phyloP scores from a whole-genome alignment of 805 yeast genomes.

The Pichia occidentalis region DNA sequence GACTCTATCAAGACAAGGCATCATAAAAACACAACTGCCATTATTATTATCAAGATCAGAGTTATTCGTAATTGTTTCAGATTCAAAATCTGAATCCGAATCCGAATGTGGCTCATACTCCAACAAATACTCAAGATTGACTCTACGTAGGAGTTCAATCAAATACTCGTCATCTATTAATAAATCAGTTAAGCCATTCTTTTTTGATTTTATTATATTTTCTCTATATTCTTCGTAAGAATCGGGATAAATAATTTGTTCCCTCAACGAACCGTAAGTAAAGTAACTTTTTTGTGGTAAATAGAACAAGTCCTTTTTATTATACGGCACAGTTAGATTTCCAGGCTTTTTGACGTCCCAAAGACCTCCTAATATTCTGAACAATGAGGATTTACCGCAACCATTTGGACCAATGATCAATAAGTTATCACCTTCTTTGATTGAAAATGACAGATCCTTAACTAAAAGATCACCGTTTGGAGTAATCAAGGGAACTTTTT shows the following conservation, averaged over 20 bases:
- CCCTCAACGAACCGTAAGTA: slow-evolving; percentile 71
- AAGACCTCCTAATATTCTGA: slow-evolving; percentile 84
- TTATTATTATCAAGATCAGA: too few species aligned
- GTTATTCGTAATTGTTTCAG: too few species aligned
- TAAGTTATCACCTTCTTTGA: slow-evolving; percentile 77
- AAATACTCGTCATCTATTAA: slow-evolving; percentile 44
- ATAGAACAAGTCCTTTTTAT: slow-evolving; percentile 68
- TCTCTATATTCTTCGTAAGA: slow-evolving; percentile 48
- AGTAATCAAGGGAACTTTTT: slow-evolving; percentile 72
- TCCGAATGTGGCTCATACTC: slow-evolving; percentile 28
- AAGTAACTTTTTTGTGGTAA: slow-evolving; percentile 90
- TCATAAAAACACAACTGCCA: slow-evolving; percentile 16
- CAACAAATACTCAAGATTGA: slow-evolving; percentile 55
- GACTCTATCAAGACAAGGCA: slow-evolving; percentile 53
- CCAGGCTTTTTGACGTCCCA: slow-evolving; percentile 73
- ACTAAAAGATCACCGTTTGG: slow-evolving; percentile 77
- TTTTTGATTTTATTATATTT: slow-evolving; percentile 30
- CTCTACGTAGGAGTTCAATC: slow-evolving; percentile 44
- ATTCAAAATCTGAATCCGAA: slow-evolving; percentile 15
- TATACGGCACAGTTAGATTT: slow-evolving; percentile 54
- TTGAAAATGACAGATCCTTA: slow-evolving; percentile 57
- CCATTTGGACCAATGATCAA: slow-evolving; percentile 95
- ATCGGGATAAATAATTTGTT: slow-evolving; percentile 86
- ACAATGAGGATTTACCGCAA: slow-evolving; percentile 89
- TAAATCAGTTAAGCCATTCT: slow-evolving; percentile 8